Evolutionary conservation across 129 eudicot species (phyloP).

Genomic region (carrot (Daucus carota)): DH1_v3.0 NC_030389.2:34386001-34386500

Average conservation of each 20-base stretch:
- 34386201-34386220: slow-evolving; percentile 67
- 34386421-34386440: neutral
- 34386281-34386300: slow-evolving; percentile 9
- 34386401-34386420: neutral
- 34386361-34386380: slow-evolving; percentile 55
- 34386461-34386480: slow-evolving; percentile 59
- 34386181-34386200: slow-evolving; percentile 89
- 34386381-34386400: slow-evolving; percentile 59
- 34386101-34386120: slow-evolving; percentile 1
- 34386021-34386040: neutral
- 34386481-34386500: slow-evolving; percentile 78
- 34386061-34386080: neutral
- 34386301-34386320: slow-evolving; percentile 46
- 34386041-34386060: neutral
- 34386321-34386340: slow-evolving; percentile 65
- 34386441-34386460: neutral
- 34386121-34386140: slow-evolving; percentile 45
- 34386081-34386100: neutral
- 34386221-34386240: slow-evolving; percentile 42
- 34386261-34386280: neutral
- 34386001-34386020: neutral
- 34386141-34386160: slow-evolving; percentile 72
- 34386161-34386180: slow-evolving; percentile 77
- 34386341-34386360: slow-evolving; percentile 63
- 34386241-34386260: slow-evolving; percentile 1